Conservation (phyloP, 1,284 basidiomycete genomes). For the Boletellus sp. region DNA sequence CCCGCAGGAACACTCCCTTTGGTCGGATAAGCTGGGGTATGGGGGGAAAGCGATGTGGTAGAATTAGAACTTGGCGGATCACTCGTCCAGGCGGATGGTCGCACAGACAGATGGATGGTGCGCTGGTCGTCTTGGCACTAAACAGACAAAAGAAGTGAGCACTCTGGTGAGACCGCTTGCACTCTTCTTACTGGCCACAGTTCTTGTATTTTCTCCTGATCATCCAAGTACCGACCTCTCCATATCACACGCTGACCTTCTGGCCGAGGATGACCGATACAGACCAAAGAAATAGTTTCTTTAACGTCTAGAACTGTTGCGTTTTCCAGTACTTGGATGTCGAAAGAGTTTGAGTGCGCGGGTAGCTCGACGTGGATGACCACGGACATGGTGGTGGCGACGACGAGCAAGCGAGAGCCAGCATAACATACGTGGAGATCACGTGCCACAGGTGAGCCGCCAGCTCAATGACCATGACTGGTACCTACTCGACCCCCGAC, state of each 20-base stretch:
- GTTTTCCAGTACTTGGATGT: slow-evolving; percentile 46
- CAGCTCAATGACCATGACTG: too few species aligned
- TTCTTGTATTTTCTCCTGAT: slow-evolving; percentile 61
- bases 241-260: slow-evolving; percentile 74
- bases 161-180: slow-evolving; percentile 6
- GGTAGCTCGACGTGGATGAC: slow-evolving; percentile 69
- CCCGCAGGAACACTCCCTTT: not conserved
- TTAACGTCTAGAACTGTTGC: slow-evolving; percentile 64
- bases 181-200: slow-evolving; percentile 61
- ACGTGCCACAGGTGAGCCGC: slow-evolving; percentile 15
- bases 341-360: slow-evolving; percentile 65
- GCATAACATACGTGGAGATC: slow-evolving; percentile 33
- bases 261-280: slow-evolving; percentile 61
- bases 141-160: slow-evolving; percentile 7
- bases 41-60: slow-evolving; percentile 8
- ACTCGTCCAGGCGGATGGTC: slow-evolving; percentile 68
- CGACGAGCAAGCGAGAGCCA: not conserved
- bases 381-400: slow-evolving; percentile 35
- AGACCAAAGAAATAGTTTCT: slow-evolving; percentile 55
- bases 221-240: slow-evolving; percentile 62
- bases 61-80: slow-evolving; percentile 39
- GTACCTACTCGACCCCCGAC: too few species aligned
- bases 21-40: not conserved
- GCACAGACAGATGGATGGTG: slow-evolving; percentile 70
- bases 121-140: slow-evolving; percentile 57